Evolutionary conservation across 2,329 filamentous ascomycete genomes (phyloP).

Genomic region (Scedosporium aurantiacum): DNA sequence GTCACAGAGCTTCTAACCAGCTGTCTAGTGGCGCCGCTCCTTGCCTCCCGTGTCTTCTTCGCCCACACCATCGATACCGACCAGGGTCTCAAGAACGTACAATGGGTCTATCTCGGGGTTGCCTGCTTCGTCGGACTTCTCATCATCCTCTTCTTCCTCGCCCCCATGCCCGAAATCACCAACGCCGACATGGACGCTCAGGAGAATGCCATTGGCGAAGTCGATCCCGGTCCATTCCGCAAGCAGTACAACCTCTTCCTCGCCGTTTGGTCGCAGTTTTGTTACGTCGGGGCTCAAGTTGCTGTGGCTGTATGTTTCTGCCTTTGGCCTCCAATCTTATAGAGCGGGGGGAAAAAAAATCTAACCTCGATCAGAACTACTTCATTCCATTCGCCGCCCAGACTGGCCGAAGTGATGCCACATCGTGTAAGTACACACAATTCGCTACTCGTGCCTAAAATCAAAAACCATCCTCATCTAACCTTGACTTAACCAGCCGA

Average conservation of each 20-base stretch:
- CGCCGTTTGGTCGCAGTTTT: constrained; percentile 50
- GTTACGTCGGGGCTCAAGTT: constrained; percentile 50
- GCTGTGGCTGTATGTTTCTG: constrained; percentile 27
- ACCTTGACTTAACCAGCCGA: constrained; percentile 22
- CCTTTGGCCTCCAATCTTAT: not conserved
- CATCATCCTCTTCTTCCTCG: constrained; percentile 47
- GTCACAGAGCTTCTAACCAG: not conserved
- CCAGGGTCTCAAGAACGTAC: constrained; percentile 44
- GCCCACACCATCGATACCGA: constrained; percentile 36
- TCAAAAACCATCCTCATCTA: not conserved
- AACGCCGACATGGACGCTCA: constrained; percentile 51
- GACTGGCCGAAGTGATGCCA: constrained; percentile 14
- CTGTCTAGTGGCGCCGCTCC: constrained; percentile 36
- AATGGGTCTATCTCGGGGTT: constrained; percentile 55
- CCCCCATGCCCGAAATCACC: constrained; percentile 39
- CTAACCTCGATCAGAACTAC: constrained; percentile 21
- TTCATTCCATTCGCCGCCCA: constrained; percentile 39
- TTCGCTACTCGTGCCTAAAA: not conserved
- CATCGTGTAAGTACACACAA: constrained; percentile 7
- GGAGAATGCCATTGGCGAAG: constrained; percentile 27
- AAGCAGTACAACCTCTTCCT: constrained; percentile 52
- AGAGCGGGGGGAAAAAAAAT: not conserved
- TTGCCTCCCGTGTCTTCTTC: constrained; percentile 53
- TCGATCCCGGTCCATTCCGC: constrained; percentile 37
- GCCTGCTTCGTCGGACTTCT: constrained; percentile 48